These are phyloP conservation scores for Zelonia costaricensis DNA, from an alignment of 208 protist species.

Conservation along the genomic window DNA sequence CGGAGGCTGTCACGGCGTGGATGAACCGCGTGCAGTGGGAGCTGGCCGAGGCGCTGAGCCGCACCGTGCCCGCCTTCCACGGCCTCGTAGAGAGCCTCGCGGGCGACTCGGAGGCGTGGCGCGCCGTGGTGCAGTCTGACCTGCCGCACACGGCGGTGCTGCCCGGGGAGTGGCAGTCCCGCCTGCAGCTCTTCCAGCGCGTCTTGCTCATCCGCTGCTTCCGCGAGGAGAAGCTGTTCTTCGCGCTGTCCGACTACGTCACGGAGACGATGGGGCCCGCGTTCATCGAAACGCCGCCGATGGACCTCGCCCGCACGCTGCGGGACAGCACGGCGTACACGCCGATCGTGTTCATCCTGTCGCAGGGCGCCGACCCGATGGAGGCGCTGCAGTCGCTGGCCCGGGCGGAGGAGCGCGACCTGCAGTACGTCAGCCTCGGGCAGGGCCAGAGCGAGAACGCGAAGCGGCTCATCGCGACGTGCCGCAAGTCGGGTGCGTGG, in stretches of 20 bases:
- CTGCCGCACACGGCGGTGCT: constrained; percentile 55
- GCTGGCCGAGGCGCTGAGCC: constrained; percentile 78
- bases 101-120: constrained; percentile 55
- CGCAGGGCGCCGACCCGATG: constrained; percentile 96
- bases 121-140: constrained; percentile 57
- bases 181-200: constrained; percentile 89
- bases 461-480: constrained; percentile 93
- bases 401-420: constrained; percentile 53
- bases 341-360: constrained; percentile 98
- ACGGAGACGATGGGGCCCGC: constrained; percentile 83
- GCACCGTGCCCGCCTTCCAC: constrained; percentile 73
- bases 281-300: constrained; percentile 94
- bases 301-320: constrained; percentile 89
- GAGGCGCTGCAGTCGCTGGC: constrained; percentile 93
- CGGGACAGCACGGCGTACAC: constrained; percentile 84
- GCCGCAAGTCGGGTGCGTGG: constrained; percentile 91
- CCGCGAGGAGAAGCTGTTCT: constrained; percentile 95
- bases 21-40: constrained; percentile 84
- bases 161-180: constrained; percentile 59
- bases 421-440: constrained; percentile 96
- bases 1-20: constrained; percentile 50
- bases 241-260: constrained; percentile 91
- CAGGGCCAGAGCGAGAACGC: constrained; percentile 97
- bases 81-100: constrained; percentile 60
- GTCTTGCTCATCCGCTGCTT: constrained; percentile 94